Conservation (phyloP, 805 yeast genomes). For the Cyberlindnera euphorbiae region DNA sequence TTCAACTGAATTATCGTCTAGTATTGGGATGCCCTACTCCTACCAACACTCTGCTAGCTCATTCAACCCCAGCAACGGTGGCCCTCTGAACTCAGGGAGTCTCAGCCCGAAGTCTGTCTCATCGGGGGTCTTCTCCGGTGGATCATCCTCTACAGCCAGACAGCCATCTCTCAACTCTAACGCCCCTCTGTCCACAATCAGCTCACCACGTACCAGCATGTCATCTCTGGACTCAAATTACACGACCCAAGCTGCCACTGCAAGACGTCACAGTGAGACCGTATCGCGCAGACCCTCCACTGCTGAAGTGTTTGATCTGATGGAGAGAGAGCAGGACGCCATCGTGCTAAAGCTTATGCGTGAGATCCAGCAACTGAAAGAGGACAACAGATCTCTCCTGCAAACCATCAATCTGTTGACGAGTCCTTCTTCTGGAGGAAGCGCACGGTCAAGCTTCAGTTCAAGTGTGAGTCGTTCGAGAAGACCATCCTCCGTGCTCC, state of each 20-base stretch:
- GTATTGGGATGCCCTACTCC: constrained; percentile 22
- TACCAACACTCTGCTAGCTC: constrained; percentile 7
- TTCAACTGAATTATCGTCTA: constrained; percentile 14
- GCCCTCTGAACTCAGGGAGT: constrained; percentile 5
- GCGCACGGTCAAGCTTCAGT: too few species aligned
- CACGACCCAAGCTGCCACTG: constrained; percentile 8
- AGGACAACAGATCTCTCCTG: constrained; percentile 42
- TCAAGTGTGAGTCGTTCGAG: constrained; percentile 7
- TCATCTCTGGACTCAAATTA: constrained; percentile 8
- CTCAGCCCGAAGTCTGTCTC: constrained; percentile 7
- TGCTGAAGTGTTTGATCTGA: constrained; percentile 49
- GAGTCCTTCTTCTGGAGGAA: constrained; percentile 6
- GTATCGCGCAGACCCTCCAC: constrained; percentile 27
- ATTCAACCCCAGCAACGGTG: neutral
- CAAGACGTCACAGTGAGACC: constrained; percentile 20
- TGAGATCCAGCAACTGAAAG: constrained; percentile 50
- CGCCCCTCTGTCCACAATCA: constrained; percentile 8
- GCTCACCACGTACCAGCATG: constrained; percentile 22
- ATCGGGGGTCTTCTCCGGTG: neutral
- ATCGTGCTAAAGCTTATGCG: constrained; percentile 62
- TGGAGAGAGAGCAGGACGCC: constrained; percentile 76
- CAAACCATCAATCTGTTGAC: constrained; percentile 22
- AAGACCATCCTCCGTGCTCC: constrained; percentile 7
- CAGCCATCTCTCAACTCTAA: constrained; percentile 10
- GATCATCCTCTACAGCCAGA: constrained; percentile 11